A percentile compares a stretch with the other conserved stretches of the same genome.
phyloP scores from a whole-genome alignment of 352 stramenopile species.

The Pythium sp. region DNA sequence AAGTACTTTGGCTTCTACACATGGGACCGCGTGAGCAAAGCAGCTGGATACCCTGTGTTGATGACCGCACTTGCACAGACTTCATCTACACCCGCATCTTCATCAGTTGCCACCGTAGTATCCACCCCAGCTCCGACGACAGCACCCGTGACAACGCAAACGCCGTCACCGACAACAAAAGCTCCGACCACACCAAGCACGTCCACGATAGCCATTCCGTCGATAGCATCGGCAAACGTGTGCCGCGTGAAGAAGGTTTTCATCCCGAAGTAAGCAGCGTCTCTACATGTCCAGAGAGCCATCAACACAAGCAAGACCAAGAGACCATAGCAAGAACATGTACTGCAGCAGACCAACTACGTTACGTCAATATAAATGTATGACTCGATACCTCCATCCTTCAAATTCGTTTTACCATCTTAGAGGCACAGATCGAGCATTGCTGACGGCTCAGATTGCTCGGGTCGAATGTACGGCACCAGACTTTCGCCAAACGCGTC shows the following conservation, averaged over 20 bases:
- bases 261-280: constrained; percentile 12
- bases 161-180: constrained; percentile 1
- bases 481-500: constrained; percentile 80
- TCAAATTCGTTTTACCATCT: constrained; percentile 4
- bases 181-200: constrained; percentile 4
- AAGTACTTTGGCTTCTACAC: constrained; percentile 79
- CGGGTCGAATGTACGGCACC: constrained; percentile 68
- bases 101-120: constrained; percentile 4
- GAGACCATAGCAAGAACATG: background rate
- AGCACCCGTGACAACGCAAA: background rate
- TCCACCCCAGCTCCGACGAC: constrained; percentile 15
- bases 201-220: constrained; percentile 3
- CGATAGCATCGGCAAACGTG: constrained; percentile 17
- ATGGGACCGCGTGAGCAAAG: constrained; percentile 18
- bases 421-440: constrained; percentile 51
- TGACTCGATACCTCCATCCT: constrained; percentile 8
- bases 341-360: background rate
- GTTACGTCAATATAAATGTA: constrained; percentile 15
- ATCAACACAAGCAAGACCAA: background rate
- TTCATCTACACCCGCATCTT: background rate
- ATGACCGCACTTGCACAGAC: constrained; percentile 5
- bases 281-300: background rate
- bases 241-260: constrained; percentile 42
- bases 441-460: constrained; percentile 32
- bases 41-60: constrained; percentile 4